Conservation (phyloP, 148 eudicot genomes). For the Beta vulgaris region DNA sequence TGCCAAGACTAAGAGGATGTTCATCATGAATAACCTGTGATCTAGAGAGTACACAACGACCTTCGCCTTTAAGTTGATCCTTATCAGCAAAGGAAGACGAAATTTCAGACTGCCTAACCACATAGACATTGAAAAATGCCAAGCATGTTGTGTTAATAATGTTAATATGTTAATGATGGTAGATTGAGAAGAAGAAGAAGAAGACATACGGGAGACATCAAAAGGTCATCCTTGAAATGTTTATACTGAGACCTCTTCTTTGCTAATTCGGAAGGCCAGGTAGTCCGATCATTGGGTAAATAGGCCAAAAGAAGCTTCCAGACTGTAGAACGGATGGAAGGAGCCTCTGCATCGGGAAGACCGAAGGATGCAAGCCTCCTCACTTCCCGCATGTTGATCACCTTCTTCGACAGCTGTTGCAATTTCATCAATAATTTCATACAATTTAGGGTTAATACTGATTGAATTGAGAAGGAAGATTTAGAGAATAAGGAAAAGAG, state of each 20-base stretch:
- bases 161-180: not conserved
- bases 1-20: slow-evolving; percentile 95
- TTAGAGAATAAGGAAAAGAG: not conserved
- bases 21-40: slow-evolving; percentile 73
- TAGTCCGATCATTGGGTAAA: slow-evolving; percentile 65
- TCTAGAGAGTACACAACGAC: slow-evolving; percentile 69
- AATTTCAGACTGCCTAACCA: slow-evolving; percentile 98
- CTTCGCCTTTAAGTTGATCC: slow-evolving; percentile 39
- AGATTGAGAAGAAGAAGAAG: not conserved
- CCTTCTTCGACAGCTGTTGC: slow-evolving; percentile 81
- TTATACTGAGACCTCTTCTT: slow-evolving; percentile 90
- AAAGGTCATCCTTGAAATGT: slow-evolving; percentile 83
- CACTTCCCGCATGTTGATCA: slow-evolving; percentile 72
- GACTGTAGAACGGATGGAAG: slow-evolving; percentile 70
- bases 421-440: not conserved
- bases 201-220: slow-evolving; percentile 87
- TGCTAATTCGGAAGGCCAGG: slow-evolving; percentile 81
- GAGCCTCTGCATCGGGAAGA: slow-evolving; percentile 89
- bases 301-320: slow-evolving; percentile 97
- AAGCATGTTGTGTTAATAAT: slow-evolving; percentile 14
- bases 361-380: slow-evolving; percentile 82
- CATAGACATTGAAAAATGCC: slow-evolving; percentile 56
- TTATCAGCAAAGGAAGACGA: slow-evolving; percentile 45
- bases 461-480: not conserved
- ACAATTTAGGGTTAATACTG: not conserved